These are phyloP conservation scores for Beta lomatogona DNA, from an alignment of 179 eudicot genomes.

Conservation along the genomic window DNA sequence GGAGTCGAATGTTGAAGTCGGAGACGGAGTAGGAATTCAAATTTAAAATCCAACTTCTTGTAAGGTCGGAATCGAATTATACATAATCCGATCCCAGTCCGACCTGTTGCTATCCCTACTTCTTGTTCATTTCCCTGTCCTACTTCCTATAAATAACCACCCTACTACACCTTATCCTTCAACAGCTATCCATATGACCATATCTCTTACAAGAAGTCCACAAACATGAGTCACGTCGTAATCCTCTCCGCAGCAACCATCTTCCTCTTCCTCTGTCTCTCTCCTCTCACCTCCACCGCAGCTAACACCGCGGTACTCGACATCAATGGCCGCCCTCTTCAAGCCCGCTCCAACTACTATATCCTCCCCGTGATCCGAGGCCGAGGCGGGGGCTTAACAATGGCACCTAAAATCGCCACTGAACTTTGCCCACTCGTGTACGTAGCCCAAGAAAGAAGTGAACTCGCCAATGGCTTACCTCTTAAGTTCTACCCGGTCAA, in stretches of 20 bases:
- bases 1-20: no score
- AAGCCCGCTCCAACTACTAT: conserved; percentile 10
- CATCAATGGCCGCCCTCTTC: conserved; percentile 22
- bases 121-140: no score
- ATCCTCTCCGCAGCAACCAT: conserved; percentile 12
- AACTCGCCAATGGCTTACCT: conserved; percentile 32
- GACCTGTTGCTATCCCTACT: no score
- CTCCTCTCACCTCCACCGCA: not conserved
- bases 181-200: no score
- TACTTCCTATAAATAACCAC: no score
- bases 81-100: no score
- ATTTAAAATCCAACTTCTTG: no score
- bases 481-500: conserved; percentile 31
- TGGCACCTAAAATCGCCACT: conserved; percentile 18
- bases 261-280: conserved; percentile 7
- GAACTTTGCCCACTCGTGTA: conserved; percentile 24
- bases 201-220: not conserved
- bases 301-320: conserved; percentile 15
- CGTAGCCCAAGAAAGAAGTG: conserved; percentile 29
- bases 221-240: conserved; percentile 8
- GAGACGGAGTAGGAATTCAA: no score
- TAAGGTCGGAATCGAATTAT: no score
- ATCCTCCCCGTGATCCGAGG: conserved; percentile 25
- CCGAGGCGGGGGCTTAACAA: conserved; percentile 39
- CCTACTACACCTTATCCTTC: no score